Base-by-base conservation (phyloP, 768 basidiomycete genomes). In the Pleurotus citrinopileatus region DNA sequence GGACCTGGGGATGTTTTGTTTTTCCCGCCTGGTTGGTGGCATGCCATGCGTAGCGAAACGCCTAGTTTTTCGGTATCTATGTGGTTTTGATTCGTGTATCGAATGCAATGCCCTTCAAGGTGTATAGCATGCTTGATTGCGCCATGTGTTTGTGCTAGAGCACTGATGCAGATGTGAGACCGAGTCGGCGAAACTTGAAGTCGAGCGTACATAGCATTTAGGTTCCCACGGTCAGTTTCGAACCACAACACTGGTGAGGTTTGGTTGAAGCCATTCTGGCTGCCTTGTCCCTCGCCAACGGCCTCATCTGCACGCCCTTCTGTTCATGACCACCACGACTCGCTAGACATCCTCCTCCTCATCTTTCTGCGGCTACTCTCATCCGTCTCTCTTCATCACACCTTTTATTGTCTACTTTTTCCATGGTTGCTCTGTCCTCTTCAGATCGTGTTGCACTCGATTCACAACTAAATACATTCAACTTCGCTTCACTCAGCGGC, bases 1-100 rank as follows among this genome's bases (percentile, higher is more conserved):
- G 71, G 77, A 52, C 86, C 94, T 1, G 96, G 95, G 0, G 96
- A 98, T 68, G 54, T 95, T 40, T 72, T 98, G 42, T 89, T 90
- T 65, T 86, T 98, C 59, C 96, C 96, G 17, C 88, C 90, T 3
- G 86, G 90, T 25, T 96, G 93, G 93, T 96, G 93, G 93, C 93
- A 96, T 67, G 88, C 87, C 15, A 90, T 93, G 89, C 81, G 85
- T 58, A 87, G 84, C 67, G 90, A 91, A 70, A 79, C 81, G 20
- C 82, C 76, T 34, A 93, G 91, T 70, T 87, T 91, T 65, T 94
- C 92, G 38, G 78, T 94, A 42, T 95, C 94, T 27, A 87, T 93
- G 80, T 94, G 92, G 91, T 95, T 92, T 67, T 95, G 71, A 68
- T 3, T 27, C 25, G 46, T n/a, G n/a, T n/a, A n/a, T n/a, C n/a